Percentiles rank a stretch among this genome's conserved stretches.
Conservation (phyloP, 2,329 filamentous ascomycete species). For the Penicillium sp. region DNA sequence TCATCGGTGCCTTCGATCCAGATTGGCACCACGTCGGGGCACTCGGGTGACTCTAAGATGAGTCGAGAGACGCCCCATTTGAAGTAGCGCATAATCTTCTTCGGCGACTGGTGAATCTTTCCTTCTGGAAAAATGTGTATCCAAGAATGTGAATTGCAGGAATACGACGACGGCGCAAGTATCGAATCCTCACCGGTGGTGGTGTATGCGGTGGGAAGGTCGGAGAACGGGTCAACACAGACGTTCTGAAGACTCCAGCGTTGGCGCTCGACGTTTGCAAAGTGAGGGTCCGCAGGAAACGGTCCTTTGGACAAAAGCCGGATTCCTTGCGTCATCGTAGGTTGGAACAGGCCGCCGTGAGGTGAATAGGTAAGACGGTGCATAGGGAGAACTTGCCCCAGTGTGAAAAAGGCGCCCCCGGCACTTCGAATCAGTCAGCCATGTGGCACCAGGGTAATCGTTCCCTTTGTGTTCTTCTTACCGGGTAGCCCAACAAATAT, state of each 20-base stretch:
- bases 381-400: conserved; percentile 86
- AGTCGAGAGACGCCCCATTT: conserved; percentile 94
- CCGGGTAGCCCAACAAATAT: conserved; percentile 91
- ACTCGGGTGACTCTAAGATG: conserved; percentile 82
- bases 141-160: conserved; percentile 71
- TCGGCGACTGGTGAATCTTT: conserved; percentile 81
- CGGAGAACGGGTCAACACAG: conserved; percentile 46
- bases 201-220: conserved; percentile 39
- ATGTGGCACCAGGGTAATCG: background rate
- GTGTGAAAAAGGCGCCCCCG: conserved; percentile 73
- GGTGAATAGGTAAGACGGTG: conserved; percentile 76
- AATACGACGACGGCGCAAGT: conserved; percentile 67
- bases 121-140: conserved; percentile 96
- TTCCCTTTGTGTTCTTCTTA: conserved; percentile 37
- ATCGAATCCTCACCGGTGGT: conserved; percentile 48
- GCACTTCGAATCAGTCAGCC: conserved; percentile 45
- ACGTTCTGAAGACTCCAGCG: conserved; percentile 38
- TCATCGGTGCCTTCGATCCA: conserved; percentile 88
- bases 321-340: conserved; percentile 80
- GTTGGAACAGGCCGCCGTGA: conserved; percentile 82
- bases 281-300: conserved; percentile 49
- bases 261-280: conserved; percentile 30
- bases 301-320: conserved; percentile 70
- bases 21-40: conserved; percentile 86
- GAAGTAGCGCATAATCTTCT: conserved; percentile 85